Evolutionary conservation across 768 basidiomycete genomes (phyloP).

Genomic region (Mycena maculata): DNA sequence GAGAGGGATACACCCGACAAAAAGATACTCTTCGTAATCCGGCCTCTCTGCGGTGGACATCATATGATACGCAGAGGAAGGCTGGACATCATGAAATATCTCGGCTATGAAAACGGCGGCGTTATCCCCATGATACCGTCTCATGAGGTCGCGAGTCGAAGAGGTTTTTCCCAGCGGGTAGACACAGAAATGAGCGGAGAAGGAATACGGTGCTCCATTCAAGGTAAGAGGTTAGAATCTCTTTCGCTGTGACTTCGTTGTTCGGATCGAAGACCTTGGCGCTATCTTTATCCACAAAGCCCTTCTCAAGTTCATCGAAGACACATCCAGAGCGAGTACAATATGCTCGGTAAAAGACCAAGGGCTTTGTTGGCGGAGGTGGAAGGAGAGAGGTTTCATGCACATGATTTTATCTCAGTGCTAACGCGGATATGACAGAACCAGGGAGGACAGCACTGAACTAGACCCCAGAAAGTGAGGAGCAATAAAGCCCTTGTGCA

Average conservation of each 20-base stretch:
- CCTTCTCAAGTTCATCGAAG: background rate
- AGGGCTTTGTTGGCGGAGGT: background rate
- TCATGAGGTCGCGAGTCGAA: background rate
- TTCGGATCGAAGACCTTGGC: background rate
- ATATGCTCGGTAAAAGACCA: background rate
- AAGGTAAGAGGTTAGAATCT: background rate
- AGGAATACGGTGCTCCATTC: background rate
- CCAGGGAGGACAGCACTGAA: too few relatives aligned
- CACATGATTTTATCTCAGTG: too few relatives aligned
- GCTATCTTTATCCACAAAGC: background rate
- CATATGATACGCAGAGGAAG: conserved; percentile 1
- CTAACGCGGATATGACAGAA: too few relatives aligned
- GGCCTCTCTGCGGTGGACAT: background rate
- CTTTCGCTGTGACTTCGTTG: background rate
- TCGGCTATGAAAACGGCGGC: background rate
- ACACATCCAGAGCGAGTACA: background rate
- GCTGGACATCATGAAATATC: background rate
- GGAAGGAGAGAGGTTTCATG: too few relatives aligned
- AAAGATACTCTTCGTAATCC: background rate
- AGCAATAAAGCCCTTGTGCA: too few relatives aligned
- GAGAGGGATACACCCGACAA: too few relatives aligned
- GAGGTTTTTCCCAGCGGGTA: background rate
- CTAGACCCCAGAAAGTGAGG: too few relatives aligned
- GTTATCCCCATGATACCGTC: background rate
- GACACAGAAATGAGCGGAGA: background rate